Base-by-base conservation (phyloP, 768 basidiomycete species). In the Naganishia antarctica region DNA sequence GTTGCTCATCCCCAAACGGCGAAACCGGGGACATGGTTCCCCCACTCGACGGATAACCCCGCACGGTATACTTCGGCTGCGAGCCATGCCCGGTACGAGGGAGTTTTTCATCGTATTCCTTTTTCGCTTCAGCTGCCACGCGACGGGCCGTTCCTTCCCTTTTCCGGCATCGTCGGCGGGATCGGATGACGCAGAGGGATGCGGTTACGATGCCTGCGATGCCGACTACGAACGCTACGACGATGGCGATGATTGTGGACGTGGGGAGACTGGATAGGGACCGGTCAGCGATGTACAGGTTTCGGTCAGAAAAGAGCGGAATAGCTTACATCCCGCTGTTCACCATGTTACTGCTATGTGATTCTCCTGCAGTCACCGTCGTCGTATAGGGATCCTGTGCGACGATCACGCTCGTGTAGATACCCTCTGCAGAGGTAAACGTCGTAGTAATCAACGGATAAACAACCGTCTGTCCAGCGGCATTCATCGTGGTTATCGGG, bases 181-280 rank as follows among this genome's bases (percentile, higher is more conserved):
- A 9, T 5, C 53, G 53, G 8, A 57, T 41, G 53, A 57, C 15
- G 23, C 53, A 57, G 34, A 57, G 40, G n/a, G 53, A 57, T 21
- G 53, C 21, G 3, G 53, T 57, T 9, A 51, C 31, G 18, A 51
- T 51, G 4, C 50, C 50, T 12, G 31, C 26, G 53, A 57, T 57
- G 21, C 53, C 53, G 13, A 31, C 53, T 2, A 57, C 53, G 25
- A 57, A 57, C 3, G 53, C 53, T 6, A 57, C 53, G 16, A 57
- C 53, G 53, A 57, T 57, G 4, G 53, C 53, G 53, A 57, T 57
- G 21, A 57, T 57, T 12, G 53, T 57, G 37, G 53, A 57, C n/a
- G 34, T 41, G 16, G 53, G 15, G 40, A 57, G 53, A n/a, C 53
- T 57, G 21, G 28, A 6, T 16, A 31, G 32, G n/a, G n/a, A 25